These are phyloP conservation scores for Entoloma clypeatum DNA, from an alignment of 1,284 basidiomycete species.

Conservation along the genomic window DNA sequence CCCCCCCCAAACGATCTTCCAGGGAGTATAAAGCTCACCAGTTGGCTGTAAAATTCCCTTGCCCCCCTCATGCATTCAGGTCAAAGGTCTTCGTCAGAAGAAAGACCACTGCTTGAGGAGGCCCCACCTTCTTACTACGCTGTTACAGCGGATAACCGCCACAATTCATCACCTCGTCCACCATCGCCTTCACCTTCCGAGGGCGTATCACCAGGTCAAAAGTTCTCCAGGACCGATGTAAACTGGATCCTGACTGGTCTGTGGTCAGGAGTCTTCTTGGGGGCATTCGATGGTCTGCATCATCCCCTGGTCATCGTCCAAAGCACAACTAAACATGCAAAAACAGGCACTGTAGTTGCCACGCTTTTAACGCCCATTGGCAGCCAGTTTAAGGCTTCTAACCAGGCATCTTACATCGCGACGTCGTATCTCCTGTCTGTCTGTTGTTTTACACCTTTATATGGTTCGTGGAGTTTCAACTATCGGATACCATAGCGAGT, in stretches of 20 bases:
- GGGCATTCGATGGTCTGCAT: constrained; percentile 69
- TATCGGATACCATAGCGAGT: constrained; percentile 16
- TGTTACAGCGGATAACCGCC: constrained; percentile 40
- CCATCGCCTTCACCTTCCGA: constrained; percentile 24
- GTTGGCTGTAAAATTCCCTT: constrained; percentile 23
- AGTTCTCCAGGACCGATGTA: constrained; percentile 49
- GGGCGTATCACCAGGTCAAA: constrained; percentile 34
- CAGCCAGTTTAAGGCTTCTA: constrained; percentile 72
- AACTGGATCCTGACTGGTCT: constrained; percentile 70
- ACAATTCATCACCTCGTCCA: constrained; percentile 24
- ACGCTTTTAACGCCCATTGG: constrained; percentile 78
- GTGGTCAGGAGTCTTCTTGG: constrained; percentile 78
- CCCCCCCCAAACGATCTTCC: constrained; percentile 24
- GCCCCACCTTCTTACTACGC: constrained; percentile 41
- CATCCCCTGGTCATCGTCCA: constrained; percentile 10
- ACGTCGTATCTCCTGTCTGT: constrained; percentile 85
- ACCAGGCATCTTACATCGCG: constrained; percentile 83
- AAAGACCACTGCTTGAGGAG: constrained; percentile 42
- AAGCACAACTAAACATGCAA: constrained; percentile 12
- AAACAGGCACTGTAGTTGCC: constrained; percentile 69
- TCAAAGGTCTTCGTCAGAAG: constrained; percentile 36
- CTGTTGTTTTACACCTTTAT: constrained; percentile 88
- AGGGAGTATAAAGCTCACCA: constrained; percentile 29
- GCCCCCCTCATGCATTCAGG: constrained; percentile 38
- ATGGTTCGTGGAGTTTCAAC: constrained; percentile 50